A percentile compares a stretch with the other conserved stretches of the same genome.
Conservation (phyloP, 108 stramenopile genomes). For the Cyclotella cryptica region DNA sequence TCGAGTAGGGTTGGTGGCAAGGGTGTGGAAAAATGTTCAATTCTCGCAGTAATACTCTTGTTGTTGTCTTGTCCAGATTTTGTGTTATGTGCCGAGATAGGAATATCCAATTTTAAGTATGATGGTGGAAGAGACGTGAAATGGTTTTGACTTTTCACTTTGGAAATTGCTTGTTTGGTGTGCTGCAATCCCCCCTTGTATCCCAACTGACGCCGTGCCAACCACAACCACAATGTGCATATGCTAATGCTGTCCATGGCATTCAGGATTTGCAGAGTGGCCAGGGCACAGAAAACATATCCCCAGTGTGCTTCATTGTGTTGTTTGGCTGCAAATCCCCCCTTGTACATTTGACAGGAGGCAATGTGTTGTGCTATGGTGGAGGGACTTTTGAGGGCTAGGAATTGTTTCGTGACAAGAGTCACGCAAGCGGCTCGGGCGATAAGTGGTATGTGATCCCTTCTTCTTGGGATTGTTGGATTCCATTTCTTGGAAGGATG, state of each 20-base stretch:
- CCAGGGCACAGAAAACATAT: conserved; percentile 96
- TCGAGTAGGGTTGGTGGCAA: conserved; percentile 20
- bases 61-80: background rate
- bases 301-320: conserved; percentile 97
- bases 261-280: conserved; percentile 72
- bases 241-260: conserved; percentile 54
- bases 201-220: conserved; percentile 85
- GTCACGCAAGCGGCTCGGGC: too few species aligned
- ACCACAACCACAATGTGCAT: conserved; percentile 78
- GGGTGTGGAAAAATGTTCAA: conserved; percentile 39
- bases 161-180: background rate
- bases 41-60: background rate
- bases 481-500: too few species aligned
- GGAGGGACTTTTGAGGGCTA: too few species aligned
- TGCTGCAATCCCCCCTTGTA: conserved; percentile 85
- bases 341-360: conserved; percentile 96
- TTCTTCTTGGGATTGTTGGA: too few species aligned
- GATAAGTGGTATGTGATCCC: too few species aligned
- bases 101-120: conserved; percentile 14
- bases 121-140: background rate
- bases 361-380: conserved; percentile 53
- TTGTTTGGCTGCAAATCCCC: conserved; percentile 97
- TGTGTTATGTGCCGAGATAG: background rate
- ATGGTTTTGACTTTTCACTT: conserved; percentile 9
- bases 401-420: too few species aligned